Base-by-base conservation (phyloP, 2,329 filamentous ascomycete species). In the Calonectria pseudoturangicola region DNA sequence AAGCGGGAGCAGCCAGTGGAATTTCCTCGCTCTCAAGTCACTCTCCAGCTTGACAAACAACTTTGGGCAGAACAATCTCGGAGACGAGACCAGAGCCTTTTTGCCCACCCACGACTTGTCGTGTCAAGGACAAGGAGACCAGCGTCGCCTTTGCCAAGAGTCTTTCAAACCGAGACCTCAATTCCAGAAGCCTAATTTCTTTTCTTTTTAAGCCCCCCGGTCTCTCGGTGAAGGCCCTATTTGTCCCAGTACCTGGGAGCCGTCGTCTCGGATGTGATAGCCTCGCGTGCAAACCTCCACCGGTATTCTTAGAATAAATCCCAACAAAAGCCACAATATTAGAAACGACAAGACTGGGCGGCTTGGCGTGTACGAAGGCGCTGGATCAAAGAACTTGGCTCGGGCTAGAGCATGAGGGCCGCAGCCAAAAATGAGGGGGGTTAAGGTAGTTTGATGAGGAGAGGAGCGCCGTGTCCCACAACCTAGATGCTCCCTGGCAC, bases 1-100 rank as follows among this genome's bases (percentile, higher is more conserved):
- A 72, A 58, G 58, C 69, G 33, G 66, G 68, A 75, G 75, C 65
- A 76, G 68, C 69, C 70, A 70, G 71, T 76, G 74, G 73, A 74
- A 76, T 74, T 70, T 76, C 66, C 30, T 78, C 65, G 64, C 68
- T 58, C 71, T 73, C 73, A 79, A 78, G 76, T 76, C 74, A 72
- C 75, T 75, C 67, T 67, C 71, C 47, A 75, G 73, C 71, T 78
- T 76, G 78, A 73, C 80, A 81, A 81, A 81, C 80, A 81, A 72
- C 33, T 70, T 68, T 51, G 70, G 56, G 63, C 50, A 73, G 68
- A 68, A 72, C 71, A 64, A 72, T 75, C 69, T 72, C 64, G 33
- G 56, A 56, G 62, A 62, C 62, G 65, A 50, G 28, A 64, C 66
- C 69, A 60, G 39, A 60, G 54, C 63, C 73, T 74, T 70, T 66